phyloP scores from a whole-genome alignment of 2,329 filamentous ascomycete genomes.

The Dryadomyces sulphureus region DNA sequence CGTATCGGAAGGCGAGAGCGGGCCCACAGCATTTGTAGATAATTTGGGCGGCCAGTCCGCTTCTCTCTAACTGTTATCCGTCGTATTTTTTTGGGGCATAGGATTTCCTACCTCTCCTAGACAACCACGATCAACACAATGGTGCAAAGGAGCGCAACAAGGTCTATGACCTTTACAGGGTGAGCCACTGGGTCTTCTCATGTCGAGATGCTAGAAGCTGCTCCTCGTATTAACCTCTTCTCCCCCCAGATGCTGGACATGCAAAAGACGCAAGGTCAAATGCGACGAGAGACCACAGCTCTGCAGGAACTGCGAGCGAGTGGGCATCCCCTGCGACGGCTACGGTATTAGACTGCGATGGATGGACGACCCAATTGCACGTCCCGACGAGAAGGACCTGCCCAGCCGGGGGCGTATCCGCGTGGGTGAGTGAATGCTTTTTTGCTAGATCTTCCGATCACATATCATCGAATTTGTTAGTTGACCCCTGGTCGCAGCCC shows the following conservation, averaged over 20 bases:
- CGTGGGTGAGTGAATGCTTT: neutral
- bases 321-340: conserved; percentile 3
- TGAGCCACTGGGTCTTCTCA: neutral
- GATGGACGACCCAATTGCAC: neutral
- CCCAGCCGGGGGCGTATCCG: neutral
- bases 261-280: conserved; percentile 9
- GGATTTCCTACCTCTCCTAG: no score
- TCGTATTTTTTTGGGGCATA: no score
- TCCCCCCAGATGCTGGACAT: conserved; percentile 4
- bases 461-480: neutral
- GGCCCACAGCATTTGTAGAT: no score
- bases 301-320: conserved; percentile 7
- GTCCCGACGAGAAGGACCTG: neutral
- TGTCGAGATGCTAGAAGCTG: neutral
- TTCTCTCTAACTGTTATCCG: no score
- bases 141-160: no score
- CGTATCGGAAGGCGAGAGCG: no score
- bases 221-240: neutral
- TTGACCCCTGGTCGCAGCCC: neutral
- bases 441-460: neutral
- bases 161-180: conserved; percentile 2
- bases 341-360: conserved; percentile 6
- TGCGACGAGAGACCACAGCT: conserved; percentile 8
- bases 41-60: no score
- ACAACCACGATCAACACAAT: no score